phyloP scores from a whole-genome alignment of 257 asterid species.

The Paulownia fortunei region DNA sequence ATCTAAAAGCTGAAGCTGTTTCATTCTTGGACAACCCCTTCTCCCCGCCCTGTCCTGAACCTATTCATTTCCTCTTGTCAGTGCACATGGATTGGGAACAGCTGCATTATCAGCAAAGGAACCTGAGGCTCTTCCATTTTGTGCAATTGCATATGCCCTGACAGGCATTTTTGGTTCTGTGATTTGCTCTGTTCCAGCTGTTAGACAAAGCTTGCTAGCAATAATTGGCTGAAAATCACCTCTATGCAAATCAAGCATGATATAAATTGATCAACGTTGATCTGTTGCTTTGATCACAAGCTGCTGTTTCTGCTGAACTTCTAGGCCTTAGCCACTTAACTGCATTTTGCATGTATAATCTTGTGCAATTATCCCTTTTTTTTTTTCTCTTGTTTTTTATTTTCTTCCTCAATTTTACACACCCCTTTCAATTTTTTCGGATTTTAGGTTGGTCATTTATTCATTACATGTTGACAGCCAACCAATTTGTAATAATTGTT shows the following conservation, averaged over 20 bases:
- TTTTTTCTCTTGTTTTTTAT: background rate
- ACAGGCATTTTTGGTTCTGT: constrained; percentile 96
- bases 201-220: constrained; percentile 87
- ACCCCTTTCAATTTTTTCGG: background rate
- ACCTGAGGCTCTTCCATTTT: constrained; percentile 98
- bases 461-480: background rate
- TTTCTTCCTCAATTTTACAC: background rate
- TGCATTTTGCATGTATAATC: background rate
- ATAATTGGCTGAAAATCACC: constrained; percentile 59
- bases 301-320: background rate
- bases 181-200: constrained; percentile 88
- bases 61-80: constrained; percentile 28
- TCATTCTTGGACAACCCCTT: background rate
- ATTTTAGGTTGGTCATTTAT: background rate
- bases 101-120: constrained; percentile 98
- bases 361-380: background rate
- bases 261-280: background rate
- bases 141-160: constrained; percentile 97
- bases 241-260: background rate
- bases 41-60: too few relatives aligned
- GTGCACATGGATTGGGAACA: constrained; percentile 98
- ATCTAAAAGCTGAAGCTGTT: background rate
- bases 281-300: constrained; percentile 7
- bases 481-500: background rate
- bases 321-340: background rate